These are phyloP conservation scores for Acacia pycnantha DNA, from an alignment of 331 rosid genomes.

Conservation along the genomic window DNA sequence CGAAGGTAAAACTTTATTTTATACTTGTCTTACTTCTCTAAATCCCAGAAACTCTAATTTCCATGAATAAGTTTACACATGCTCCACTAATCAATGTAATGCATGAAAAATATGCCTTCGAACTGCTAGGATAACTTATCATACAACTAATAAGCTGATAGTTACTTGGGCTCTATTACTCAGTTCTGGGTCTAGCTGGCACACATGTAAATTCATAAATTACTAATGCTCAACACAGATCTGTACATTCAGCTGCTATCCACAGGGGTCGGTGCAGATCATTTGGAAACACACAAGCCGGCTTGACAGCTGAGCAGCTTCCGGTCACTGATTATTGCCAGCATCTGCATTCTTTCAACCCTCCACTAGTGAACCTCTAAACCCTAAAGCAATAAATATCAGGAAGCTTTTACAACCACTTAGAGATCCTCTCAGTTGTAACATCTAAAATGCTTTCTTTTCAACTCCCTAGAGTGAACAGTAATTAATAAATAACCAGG, in stretches of 20 bases:
- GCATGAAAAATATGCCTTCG: background rate
- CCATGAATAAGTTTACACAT: background rate
- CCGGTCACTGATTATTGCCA: background rate
- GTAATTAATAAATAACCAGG: slow-evolving; percentile 29
- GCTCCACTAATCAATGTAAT: background rate
- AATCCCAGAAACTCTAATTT: background rate
- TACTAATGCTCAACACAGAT: slow-evolving; percentile 23
- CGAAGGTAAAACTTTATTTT: background rate
- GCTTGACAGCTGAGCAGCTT: background rate
- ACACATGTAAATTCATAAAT: slow-evolving; percentile 26
- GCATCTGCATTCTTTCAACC: slow-evolving; percentile 24
- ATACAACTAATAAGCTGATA: background rate
- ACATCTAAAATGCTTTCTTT: slow-evolving; percentile 15
- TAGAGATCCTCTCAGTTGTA: slow-evolving; percentile 30
- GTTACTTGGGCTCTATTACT: background rate
- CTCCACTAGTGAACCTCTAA: slow-evolving; percentile 33
- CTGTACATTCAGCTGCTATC: slow-evolving; percentile 34
- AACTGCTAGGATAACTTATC: background rate
- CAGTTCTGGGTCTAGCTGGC: background rate
- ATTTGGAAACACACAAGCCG: slow-evolving; percentile 19
- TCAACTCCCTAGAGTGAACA: slow-evolving; percentile 34
- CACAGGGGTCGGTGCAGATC: slow-evolving; percentile 30
- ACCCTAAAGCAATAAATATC: slow-evolving; percentile 25
- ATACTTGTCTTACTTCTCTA: background rate
- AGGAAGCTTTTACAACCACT: slow-evolving; percentile 29